phyloP scores from a whole-genome alignment of 805 yeast species.

The Grigorovia yakushimaensis region DNA sequence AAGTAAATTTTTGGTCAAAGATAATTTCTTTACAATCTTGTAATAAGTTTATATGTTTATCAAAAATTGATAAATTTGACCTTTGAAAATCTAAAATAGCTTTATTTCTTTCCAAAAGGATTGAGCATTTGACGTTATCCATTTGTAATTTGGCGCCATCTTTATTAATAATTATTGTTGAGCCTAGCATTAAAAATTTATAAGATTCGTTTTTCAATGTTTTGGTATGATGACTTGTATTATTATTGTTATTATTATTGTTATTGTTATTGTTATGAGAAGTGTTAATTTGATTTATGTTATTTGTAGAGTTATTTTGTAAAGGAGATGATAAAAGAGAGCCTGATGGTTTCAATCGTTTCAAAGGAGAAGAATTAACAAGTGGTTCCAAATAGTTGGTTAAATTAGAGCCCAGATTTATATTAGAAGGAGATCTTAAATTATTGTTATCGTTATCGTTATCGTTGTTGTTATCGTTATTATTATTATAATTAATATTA shows the following conservation, averaged over 20 bases:
- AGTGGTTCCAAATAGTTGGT: neutral
- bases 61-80: constrained; percentile 8
- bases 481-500: no score
- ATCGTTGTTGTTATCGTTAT: no score
- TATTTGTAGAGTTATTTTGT: neutral
- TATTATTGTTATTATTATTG: no score
- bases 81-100: constrained; percentile 10
- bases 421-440: no score
- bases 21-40: constrained; percentile 13
- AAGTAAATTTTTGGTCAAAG: constrained; percentile 10
- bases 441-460: neutral
- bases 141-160: constrained; percentile 2
- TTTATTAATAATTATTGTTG: constrained; percentile 4
- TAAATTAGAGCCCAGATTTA: neutral
- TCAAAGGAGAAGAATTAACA: neutral
- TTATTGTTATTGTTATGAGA: no score
- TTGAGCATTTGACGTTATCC: constrained; percentile 7
- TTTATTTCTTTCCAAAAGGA: constrained; percentile 9
- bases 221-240: no score
- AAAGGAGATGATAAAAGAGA: neutral
- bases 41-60: constrained; percentile 10
- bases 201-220: neutral
- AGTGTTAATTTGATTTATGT: neutral
- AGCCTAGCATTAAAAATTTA: constrained; percentile 6
- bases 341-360: neutral